Base-by-base conservation (phyloP, 1,139 yeast species). In the Sugiyamaella japonica region DNA sequence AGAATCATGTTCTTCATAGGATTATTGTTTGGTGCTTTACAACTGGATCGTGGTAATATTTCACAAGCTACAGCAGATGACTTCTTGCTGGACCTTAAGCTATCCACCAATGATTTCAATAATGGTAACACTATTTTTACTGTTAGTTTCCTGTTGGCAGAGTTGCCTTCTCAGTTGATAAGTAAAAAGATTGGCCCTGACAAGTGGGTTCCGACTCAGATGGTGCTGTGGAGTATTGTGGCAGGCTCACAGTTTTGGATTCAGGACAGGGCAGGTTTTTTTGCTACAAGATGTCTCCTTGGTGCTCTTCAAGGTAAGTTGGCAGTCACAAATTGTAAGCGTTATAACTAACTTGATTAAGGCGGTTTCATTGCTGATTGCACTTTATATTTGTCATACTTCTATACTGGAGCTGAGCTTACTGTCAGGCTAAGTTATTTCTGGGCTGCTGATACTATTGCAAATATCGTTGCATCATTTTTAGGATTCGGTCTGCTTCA, bases 351-450 rank as follows among this genome's bases (percentile, higher is more conserved):
- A 9, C n/a, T 9, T 10, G 62, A 72, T 84, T 51, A 73, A 62
- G 84, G 84, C 29, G 85, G 85, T 0, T 81, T 81, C 54, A 78
- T 81, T 48, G 78, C 82, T 1, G 83, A 81, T 50, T 66, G 77
- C 20, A 75, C 77, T 20, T 67, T 78, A 36, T 80, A 81, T 76
- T 67, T 81, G 52, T 75, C 81, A 6, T 78, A 79, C 63, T 81
- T 79, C 61, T 81, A 76, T 67, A 81, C 78, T 7, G 61, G 76
- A 23, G 69, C 66, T 4, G 83, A 80, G 60, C 67, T 79, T 7
- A 72, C 82, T 0, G 61, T 77, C 29, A 68, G 84, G 20, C 65
- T 81, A 15, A 73, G 82, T 1, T 70, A 73, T 62, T 78, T 81
- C 61, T 78, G 78, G 77, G 69, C 69, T 63, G 73, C 66, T 37